phyloP scores from a whole-genome alignment of 352 stramenopile species.

The Globisporangium alternatum region DNA sequence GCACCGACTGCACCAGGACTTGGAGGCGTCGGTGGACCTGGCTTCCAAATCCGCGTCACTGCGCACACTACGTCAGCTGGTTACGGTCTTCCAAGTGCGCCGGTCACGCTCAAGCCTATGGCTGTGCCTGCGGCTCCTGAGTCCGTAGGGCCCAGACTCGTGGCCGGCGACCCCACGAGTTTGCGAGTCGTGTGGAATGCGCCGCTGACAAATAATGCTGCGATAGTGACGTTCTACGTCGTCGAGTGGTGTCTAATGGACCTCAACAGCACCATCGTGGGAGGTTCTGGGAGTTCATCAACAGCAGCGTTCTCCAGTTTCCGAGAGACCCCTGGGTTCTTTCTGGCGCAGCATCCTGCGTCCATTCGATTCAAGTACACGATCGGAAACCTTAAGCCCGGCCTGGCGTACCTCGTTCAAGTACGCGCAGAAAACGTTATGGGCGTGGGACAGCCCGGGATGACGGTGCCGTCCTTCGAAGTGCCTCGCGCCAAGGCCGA shows the following conservation, averaged over 20 bases:
- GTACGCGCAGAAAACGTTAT: conserved; percentile 79
- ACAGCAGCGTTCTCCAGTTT: conserved; percentile 20
- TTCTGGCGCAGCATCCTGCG: conserved; percentile 38
- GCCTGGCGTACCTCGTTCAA: conserved; percentile 43
- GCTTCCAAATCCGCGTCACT: conserved; percentile 62
- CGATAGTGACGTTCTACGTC: conserved; percentile 80
- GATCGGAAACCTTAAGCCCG: conserved; percentile 40
- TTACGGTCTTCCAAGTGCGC: conserved; percentile 53
- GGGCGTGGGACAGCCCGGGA: conserved; percentile 35
- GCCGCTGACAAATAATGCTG: conserved; percentile 81
- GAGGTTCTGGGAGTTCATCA: not conserved
- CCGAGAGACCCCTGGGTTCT: conserved; percentile 40
- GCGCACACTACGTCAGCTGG: conserved; percentile 55
- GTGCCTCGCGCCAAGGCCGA: conserved; percentile 54
- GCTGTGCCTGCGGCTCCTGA: conserved; percentile 68
- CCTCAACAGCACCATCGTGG: conserved; percentile 22
- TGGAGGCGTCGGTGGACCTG: conserved; percentile 31
- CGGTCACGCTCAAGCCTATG: conserved; percentile 85
- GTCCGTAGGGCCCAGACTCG: conserved; percentile 72
- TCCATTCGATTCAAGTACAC: conserved; percentile 75
- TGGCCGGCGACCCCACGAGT: conserved; percentile 57
- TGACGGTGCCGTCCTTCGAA: conserved; percentile 48
- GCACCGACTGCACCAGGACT: conserved; percentile 33
- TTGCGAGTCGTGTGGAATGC: conserved; percentile 87
- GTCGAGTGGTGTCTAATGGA: conserved; percentile 80